Evolutionary conservation across 371 early-diverging fungal species (phyloP).

Genomic region (Blakeslea trispora): DNA sequence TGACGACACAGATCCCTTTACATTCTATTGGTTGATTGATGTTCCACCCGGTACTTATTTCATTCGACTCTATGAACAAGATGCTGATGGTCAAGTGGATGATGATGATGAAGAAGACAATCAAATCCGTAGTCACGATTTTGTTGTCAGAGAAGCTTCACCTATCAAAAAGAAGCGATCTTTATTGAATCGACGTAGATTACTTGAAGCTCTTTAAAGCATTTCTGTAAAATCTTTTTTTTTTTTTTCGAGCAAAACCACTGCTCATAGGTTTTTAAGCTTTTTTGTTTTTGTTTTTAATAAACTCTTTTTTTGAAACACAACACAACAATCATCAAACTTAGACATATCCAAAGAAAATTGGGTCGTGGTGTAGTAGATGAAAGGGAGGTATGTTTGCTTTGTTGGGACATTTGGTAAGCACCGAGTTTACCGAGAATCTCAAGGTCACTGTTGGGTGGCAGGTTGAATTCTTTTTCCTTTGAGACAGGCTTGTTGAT

Average conservation of each 20-base stretch:
- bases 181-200: not conserved
- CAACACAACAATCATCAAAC: too few species aligned
- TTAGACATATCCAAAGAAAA: not conserved
- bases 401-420: constrained; percentile 16
- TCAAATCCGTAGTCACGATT: constrained; percentile 10
- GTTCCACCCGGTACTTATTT: constrained; percentile 13
- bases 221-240: too few species aligned
- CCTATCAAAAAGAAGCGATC: constrained; percentile 2
- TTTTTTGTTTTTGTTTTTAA: too few species aligned
- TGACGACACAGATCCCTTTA: constrained; percentile 8
- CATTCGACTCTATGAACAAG: constrained; percentile 16
- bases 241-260: too few species aligned
- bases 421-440: constrained; percentile 19
- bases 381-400: not conserved
- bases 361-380: not conserved
- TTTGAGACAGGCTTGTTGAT: not conserved
- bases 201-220: not conserved
- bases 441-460: constrained; percentile 19
- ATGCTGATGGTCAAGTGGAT: constrained; percentile 15
- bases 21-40: constrained; percentile 18
- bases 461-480: constrained; percentile 2
- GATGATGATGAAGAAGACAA: constrained; percentile 24
- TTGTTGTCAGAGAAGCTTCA: not conserved
- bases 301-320: too few species aligned
- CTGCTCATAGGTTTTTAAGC: too few species aligned